Conservation (phyloP, 805 yeast species). For the Pichia eremophila region DNA sequence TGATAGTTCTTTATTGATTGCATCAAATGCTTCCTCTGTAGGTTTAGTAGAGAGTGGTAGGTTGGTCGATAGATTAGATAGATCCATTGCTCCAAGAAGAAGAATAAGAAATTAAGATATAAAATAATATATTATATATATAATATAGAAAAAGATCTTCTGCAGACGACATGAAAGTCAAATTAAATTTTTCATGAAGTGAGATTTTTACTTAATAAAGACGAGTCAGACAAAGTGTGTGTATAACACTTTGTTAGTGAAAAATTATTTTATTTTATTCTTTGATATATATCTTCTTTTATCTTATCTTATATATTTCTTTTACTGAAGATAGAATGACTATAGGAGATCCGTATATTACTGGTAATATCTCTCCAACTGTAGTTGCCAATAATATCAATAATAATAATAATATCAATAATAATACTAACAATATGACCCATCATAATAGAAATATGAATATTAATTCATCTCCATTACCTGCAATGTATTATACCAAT, state of each 20-base stretch:
- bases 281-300: not conserved
- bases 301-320: too few species aligned
- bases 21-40: slow-evolving; percentile 36
- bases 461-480: slow-evolving; percentile 1
- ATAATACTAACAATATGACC: too few species aligned
- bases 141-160: not conserved
- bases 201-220: too few species aligned
- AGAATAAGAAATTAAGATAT: too few species aligned
- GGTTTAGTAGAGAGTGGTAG: slow-evolving; percentile 46
- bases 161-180: too few species aligned
- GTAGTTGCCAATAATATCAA: not conserved
- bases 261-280: not conserved
- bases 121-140: too few species aligned
- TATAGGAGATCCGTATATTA: too few species aligned
- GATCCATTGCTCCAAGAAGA: slow-evolving; percentile 35
- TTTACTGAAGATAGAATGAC: not conserved
- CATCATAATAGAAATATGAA: not conserved
- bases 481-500: slow-evolving; percentile 10
- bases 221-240: too few species aligned
- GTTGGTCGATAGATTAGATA: slow-evolving; percentile 48
- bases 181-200: too few species aligned
- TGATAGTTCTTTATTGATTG: slow-evolving; percentile 44
- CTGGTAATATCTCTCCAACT: not conserved
- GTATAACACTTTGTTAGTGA: too few species aligned
- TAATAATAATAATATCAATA: not conserved